Evolutionary conservation across 2,329 filamentous ascomycete species (phyloP).

Genomic region (Rhytidhysteron rufulum): DNA sequence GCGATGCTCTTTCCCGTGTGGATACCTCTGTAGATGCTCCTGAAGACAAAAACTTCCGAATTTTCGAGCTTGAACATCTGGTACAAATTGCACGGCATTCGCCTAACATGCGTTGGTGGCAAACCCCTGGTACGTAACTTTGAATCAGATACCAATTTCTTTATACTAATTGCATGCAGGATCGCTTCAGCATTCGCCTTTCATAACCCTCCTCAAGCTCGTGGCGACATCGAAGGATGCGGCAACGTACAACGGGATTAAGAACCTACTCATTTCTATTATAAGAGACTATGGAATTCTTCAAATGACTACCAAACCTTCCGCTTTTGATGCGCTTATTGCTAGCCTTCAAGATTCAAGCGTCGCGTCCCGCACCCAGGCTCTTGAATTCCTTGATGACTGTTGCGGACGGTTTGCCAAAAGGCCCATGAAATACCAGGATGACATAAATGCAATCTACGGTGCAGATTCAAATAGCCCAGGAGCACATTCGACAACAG

Average conservation of each 20-base stretch:
- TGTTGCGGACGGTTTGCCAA: slow-evolving; percentile 72
- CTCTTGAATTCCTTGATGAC: slow-evolving; percentile 77
- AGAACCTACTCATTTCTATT: slow-evolving; percentile 57
- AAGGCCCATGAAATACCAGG: slow-evolving; percentile 79
- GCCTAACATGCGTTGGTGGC: slow-evolving; percentile 86
- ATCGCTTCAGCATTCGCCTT: slow-evolving; percentile 62
- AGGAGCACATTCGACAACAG: slow-evolving; percentile 13
- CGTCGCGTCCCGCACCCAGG: slow-evolving; percentile 42
- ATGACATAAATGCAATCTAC: slow-evolving; percentile 56
- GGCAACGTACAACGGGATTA: slow-evolving; percentile 51
- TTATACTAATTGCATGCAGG: slow-evolving; percentile 39
- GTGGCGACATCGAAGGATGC: slow-evolving; percentile 48
- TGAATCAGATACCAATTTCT: not conserved
- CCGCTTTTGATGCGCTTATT: slow-evolving; percentile 42
- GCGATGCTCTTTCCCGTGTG: slow-evolving; percentile 61
- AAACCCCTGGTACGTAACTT: slow-evolving; percentile 55
- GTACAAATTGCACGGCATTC: slow-evolving; percentile 77
- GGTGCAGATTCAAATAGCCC: slow-evolving; percentile 27
- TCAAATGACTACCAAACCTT: slow-evolving; percentile 40
- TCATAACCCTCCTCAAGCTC: slow-evolving; percentile 65
- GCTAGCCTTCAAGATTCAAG: slow-evolving; percentile 36
- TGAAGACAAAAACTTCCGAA: slow-evolving; percentile 53
- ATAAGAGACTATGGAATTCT: slow-evolving; percentile 65
- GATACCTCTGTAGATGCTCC: slow-evolving; percentile 40
- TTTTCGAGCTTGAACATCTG: slow-evolving; percentile 76